Conservation (phyloP, 2,329 filamentous ascomycete genomes). For the Rhynchosporium agropyri region DNA sequence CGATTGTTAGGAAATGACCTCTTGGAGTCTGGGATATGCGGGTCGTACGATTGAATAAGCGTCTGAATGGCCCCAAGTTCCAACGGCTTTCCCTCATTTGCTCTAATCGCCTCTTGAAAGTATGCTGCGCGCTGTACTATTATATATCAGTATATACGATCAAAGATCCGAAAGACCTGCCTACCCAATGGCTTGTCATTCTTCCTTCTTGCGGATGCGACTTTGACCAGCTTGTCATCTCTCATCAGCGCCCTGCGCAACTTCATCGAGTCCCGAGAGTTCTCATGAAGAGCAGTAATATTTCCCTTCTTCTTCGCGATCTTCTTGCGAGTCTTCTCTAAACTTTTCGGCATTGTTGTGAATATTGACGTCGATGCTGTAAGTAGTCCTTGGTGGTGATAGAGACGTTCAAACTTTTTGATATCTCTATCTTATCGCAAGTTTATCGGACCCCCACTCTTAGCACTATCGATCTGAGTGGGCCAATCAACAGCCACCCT, state of each 20-base stretch:
- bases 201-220: slow-evolving; percentile 70
- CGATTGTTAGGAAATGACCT: slow-evolving; percentile 19
- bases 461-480: slow-evolving; percentile 7
- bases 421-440: slow-evolving; percentile 26
- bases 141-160: slow-evolving; percentile 26
- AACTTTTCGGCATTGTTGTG: slow-evolving; percentile 71
- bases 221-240: slow-evolving; percentile 79
- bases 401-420: slow-evolving; percentile 6
- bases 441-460: slow-evolving; percentile 30
- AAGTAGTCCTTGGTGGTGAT: slow-evolving; percentile 14
- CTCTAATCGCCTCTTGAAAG: slow-evolving; percentile 68
- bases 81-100: slow-evolving; percentile 54
- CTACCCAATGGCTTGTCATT: slow-evolving; percentile 74
- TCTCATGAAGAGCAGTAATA: slow-evolving; percentile 78
- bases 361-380: slow-evolving; percentile 8
- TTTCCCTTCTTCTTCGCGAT: slow-evolving; percentile 85
- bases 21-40: slow-evolving; percentile 40
- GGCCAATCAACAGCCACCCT: slow-evolving; percentile 12
- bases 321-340: slow-evolving; percentile 85
- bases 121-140: slow-evolving; percentile 69
- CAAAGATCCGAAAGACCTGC: slow-evolving; percentile 8
- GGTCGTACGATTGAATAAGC: slow-evolving; percentile 62
- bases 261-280: slow-evolving; percentile 82
- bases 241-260: slow-evolving; percentile 77
- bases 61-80: slow-evolving; percentile 60